Base-by-base conservation (phyloP, 2,329 filamentous ascomycete genomes). In the Apiospora aurea region DNA sequence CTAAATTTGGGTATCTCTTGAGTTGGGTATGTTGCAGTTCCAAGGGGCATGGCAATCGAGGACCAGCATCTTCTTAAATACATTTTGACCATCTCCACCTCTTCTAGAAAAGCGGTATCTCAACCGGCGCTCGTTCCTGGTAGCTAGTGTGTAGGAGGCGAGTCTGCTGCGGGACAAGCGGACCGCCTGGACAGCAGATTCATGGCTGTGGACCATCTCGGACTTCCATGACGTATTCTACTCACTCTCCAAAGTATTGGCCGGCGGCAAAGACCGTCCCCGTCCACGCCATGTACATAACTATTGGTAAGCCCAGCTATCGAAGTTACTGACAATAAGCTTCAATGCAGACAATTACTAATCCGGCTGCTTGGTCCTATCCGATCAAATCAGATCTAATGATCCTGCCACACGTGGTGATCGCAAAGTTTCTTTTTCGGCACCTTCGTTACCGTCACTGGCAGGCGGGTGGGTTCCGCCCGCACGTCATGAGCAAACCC, bases 141-240 rank as follows among this genome's bases (percentile, higher is more conserved):
- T 7, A 21, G 26, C 16, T 61, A 57, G 53, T 38, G 26, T n/a
- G 29, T 38, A n/a, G 21, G 34, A n/a, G 34, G 21, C 57, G 34
- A 64, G 21, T 41, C 0, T 41, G 57, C 34, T 64, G 57, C 34
- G 57, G 53, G 57, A 41, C 10, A 64, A 41, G 57, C 57, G 57
- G 57, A 64, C 29, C 24, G 18, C 18, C 34, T 34, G 57, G 57
- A 64, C 29, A 41, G 18, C 18, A 38, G 57, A 64, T 64, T 64
- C 57, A 41, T 41, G 34, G 41, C 18, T 41, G 57, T 38, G 57
- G 57, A 21, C 57, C 57, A 14, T 64, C 21, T 64, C 29, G 34
- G 34, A n/a, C 34, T 64, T 64, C 34, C 21, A 64, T 64, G 57
- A 64, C 57, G 57, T 64, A 38, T 21, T n/a, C 34, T 61, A 38